phyloP scores from a whole-genome alignment of 345 rosid species.

The Ailanthus altissimus region DNA sequence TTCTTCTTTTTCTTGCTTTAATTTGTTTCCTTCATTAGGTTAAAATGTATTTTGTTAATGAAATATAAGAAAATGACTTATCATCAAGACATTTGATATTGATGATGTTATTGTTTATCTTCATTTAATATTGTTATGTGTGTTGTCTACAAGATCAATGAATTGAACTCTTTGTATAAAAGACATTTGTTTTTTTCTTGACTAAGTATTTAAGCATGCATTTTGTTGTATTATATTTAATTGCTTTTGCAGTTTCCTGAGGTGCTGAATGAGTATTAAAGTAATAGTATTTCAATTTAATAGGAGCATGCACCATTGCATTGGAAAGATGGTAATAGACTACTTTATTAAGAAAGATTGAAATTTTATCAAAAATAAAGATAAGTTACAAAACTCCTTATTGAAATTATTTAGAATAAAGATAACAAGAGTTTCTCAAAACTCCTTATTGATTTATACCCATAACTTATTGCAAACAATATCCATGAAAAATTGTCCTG shows the following conservation, averaged over 20 bases:
- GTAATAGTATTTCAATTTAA: no score
- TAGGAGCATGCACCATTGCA: no score
- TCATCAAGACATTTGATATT: no score
- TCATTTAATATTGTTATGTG: background rate
- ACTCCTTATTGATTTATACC: no score
- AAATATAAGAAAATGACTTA: background rate
- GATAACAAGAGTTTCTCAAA: background rate
- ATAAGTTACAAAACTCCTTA: background rate
- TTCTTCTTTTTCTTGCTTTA: background rate
- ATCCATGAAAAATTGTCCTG: background rate
- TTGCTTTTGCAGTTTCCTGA: background rate
- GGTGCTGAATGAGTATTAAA: background rate
- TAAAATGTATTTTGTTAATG: background rate
- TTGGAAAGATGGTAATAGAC: no score
- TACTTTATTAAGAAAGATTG: background rate
- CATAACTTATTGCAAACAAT: background rate
- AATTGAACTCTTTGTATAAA: background rate
- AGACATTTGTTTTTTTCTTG: background rate
- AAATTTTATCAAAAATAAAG: no score
- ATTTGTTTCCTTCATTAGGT: background rate
- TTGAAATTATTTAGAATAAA: no score
- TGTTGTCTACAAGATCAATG: background rate
- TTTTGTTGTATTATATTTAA: background rate
- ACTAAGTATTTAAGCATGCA: background rate
- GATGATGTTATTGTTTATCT: background rate